Conservation (phyloP, 78 protist species). For the Dictyostelium intermedium region DNA sequence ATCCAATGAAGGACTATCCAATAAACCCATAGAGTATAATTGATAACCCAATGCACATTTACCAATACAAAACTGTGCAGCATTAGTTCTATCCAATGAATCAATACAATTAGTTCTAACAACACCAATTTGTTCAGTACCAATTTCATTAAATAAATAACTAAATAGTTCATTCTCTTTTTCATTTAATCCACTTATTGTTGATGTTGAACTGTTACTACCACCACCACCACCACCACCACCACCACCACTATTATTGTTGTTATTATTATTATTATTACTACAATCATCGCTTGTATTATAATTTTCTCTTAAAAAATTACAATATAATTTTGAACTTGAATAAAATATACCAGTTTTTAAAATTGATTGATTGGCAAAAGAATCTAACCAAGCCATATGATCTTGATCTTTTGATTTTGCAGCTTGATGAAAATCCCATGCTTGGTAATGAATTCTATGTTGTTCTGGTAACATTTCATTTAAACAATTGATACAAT, state of each 20-base stretch:
- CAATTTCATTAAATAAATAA: neutral
- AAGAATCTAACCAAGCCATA: constrained; percentile 69
- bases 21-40: constrained; percentile 83
- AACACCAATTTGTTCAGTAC: constrained; percentile 89
- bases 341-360: constrained; percentile 59
- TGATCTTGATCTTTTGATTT: constrained; percentile 71
- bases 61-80: constrained; percentile 95
- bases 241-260: neutral
- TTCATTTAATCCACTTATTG: neutral
- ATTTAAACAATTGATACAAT: constrained; percentile 83
- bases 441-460: constrained; percentile 57
- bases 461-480: constrained; percentile 74
- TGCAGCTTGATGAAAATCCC: constrained; percentile 87
- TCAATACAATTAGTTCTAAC: constrained; percentile 98
- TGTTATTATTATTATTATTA: neutral
- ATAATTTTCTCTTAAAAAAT: constrained; percentile 11
- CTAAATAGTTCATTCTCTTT: neutral
- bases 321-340: constrained; percentile 14
- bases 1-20: constrained; percentile 25
- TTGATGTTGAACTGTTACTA: neutral
- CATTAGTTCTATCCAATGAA: constrained; percentile 98
- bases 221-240: neutral
- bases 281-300: neutral
- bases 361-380: constrained; percentile 51
- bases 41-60: constrained; percentile 90